Conservation (phyloP, 2,329 filamentous ascomycete species). For the Colletotrichum truncatum region DNA sequence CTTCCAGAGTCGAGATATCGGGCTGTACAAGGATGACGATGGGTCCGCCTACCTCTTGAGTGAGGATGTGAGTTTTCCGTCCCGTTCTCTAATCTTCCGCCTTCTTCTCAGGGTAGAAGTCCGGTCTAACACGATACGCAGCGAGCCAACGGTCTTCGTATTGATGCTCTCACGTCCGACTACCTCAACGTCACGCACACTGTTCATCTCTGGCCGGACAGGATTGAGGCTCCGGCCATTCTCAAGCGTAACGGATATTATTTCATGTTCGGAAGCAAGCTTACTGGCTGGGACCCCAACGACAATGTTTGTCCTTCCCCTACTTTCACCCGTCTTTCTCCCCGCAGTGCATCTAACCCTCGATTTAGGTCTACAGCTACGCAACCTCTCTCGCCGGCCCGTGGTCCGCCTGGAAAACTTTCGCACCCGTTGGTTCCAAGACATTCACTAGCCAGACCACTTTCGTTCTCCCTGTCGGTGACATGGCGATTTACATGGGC, state of each 20-base stretch:
- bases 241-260: conserved; percentile 68
- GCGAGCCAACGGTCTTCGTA: conserved; percentile 46
- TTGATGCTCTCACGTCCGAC: conserved; percentile 63
- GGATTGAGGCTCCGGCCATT: conserved; percentile 70
- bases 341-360: neutral
- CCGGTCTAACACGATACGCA: neutral
- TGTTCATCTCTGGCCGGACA: conserved; percentile 62
- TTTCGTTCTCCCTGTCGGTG: conserved; percentile 59
- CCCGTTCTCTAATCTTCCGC: neutral
- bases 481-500: conserved; percentile 69
- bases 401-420: conserved; percentile 69
- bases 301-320: conserved; percentile 59
- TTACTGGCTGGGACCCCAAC: conserved; percentile 68
- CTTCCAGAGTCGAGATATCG: conserved; percentile 59
- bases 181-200: conserved; percentile 61
- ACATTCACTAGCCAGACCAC: conserved; percentile 72
- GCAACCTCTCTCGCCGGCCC: conserved; percentile 65
- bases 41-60: conserved; percentile 68
- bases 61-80: conserved; percentile 53
- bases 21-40: conserved; percentile 69
- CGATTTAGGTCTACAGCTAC: conserved; percentile 61
- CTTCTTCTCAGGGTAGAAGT: neutral
- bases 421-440: conserved; percentile 63
- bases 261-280: conserved; percentile 70
- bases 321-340: too few species aligned